Evolutionary conservation across 2,329 filamentous ascomycete species (phyloP).

Genomic region (Pezicula rhizophila): DNA sequence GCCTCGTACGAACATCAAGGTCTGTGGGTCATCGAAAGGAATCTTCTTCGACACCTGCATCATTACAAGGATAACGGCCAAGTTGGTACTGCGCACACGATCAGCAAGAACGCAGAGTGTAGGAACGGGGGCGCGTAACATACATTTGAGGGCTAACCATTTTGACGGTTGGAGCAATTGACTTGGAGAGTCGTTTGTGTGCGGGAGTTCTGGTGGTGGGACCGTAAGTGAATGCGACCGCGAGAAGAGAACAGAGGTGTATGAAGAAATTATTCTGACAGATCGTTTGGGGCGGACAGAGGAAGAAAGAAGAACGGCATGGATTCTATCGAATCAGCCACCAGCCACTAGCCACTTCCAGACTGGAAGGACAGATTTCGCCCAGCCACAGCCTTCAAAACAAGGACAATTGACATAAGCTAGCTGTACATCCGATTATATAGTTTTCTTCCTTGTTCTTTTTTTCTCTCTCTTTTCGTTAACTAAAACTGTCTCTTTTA

Average conservation of each 20-base stretch:
- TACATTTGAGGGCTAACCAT: conserved; percentile 66
- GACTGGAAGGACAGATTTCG: no score
- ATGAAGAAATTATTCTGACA: not conserved
- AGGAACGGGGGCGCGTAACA: conserved; percentile 23
- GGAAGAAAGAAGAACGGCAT: no score
- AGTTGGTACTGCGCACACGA: conserved; percentile 63
- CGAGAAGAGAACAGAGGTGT: not conserved
- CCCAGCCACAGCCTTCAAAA: no score
- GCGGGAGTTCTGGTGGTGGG: not conserved
- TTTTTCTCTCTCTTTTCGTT: no score
- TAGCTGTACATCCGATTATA: no score
- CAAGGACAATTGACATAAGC: no score
- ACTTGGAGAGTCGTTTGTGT: not conserved
- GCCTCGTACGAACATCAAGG: conserved; percentile 57
- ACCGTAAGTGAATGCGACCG: conserved; percentile 16
- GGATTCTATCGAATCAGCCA: no score
- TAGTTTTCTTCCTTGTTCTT: no score
- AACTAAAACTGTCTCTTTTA: no score
- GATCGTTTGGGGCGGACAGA: no score
- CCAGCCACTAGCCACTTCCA: no score
- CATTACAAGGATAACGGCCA: conserved; percentile 92
- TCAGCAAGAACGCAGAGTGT: conserved; percentile 7
- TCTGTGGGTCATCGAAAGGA: conserved; percentile 82
- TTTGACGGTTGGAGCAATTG: conserved; percentile 29
- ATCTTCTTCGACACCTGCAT: conserved; percentile 98